phyloP scores from a whole-genome alignment of 176 grass and related monocot genomes.

The Pharus latifolius region DNA sequence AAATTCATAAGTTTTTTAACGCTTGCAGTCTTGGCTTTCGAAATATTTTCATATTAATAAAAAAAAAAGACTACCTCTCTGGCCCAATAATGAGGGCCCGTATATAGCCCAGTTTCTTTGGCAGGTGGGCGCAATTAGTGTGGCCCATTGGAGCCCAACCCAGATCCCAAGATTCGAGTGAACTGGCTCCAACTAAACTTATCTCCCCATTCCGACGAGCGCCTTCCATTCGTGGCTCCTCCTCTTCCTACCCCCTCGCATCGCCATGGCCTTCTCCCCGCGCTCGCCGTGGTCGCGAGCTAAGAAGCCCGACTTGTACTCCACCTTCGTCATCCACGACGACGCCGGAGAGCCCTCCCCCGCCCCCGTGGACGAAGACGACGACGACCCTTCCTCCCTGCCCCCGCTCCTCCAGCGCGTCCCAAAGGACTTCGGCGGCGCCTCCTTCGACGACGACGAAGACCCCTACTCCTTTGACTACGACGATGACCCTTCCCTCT shows the following conservation, averaged over 20 bases:
- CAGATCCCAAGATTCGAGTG: slow-evolving; percentile 23
- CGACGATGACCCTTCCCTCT: slow-evolving; percentile 33
- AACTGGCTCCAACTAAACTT: slow-evolving; percentile 36
- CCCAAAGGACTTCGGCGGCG: slow-evolving; percentile 95
- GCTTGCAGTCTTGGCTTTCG: too few relatives aligned
- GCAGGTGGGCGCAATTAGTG: not conserved
- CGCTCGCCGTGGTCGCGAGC: slow-evolving; percentile 53
- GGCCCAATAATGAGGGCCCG: too few relatives aligned
- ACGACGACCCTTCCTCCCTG: slow-evolving; percentile 75
- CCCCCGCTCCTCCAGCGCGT: slow-evolving; percentile 97
- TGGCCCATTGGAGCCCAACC: slow-evolving; percentile 7
- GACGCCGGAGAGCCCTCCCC: slow-evolving; percentile 16
- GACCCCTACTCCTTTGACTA: slow-evolving; percentile 43
- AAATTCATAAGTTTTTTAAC: too few relatives aligned
- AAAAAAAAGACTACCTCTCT: too few relatives aligned
- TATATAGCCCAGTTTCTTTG: not conserved
- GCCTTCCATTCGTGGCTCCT: slow-evolving; percentile 1
- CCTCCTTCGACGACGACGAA: slow-evolving; percentile 79
- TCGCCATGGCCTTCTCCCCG: slow-evolving; percentile 69
- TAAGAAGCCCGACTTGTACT: slow-evolving; percentile 63
- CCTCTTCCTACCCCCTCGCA: slow-evolving; percentile 18
- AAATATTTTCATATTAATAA: too few relatives aligned
- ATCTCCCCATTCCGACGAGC: slow-evolving; percentile 34
- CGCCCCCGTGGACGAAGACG: slow-evolving; percentile 28
- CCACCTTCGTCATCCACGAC: slow-evolving; percentile 72